Conservation (phyloP, 495 filamentous ascomycete genomes). For the Ramalina intermedia region DNA sequence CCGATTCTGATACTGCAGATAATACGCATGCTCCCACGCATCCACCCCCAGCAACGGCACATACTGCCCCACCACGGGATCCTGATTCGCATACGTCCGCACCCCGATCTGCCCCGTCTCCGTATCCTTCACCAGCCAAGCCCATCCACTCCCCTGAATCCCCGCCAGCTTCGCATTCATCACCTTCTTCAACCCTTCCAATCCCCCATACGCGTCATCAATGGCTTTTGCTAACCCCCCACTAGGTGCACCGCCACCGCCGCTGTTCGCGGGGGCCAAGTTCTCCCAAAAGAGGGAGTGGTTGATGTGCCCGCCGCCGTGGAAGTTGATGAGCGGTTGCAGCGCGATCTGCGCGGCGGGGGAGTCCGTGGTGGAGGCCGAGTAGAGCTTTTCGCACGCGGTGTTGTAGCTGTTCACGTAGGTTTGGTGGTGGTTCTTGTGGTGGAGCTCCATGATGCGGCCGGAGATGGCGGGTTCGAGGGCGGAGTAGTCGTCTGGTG, state of each 20-base stretch:
- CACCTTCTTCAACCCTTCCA: conserved; percentile 59
- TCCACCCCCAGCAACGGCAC: conserved; percentile 82
- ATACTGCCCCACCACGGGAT: conserved; percentile 80
- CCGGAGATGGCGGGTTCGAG: conserved; percentile 91
- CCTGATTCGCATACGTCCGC: conserved; percentile 81
- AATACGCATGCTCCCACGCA: conserved; percentile 90
- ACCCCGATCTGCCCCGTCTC: conserved; percentile 59
- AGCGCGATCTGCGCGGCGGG: conserved; percentile 57
- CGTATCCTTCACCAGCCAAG: conserved; percentile 81
- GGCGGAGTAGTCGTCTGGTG: conserved; percentile 67
- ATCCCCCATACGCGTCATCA: conserved; percentile 60
- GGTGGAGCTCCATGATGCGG: conserved; percentile 92
- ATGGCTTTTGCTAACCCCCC: conserved; percentile 56
- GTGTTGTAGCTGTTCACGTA: conserved; percentile 56
- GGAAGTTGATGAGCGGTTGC: conserved; percentile 86
- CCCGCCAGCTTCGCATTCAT: conserved; percentile 68
- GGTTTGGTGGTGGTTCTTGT: conserved; percentile 57
- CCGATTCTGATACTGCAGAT: conserved; percentile 93
- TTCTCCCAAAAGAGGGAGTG: conserved; percentile 92
- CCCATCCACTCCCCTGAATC: conserved; percentile 92
- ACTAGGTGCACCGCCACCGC: conserved; percentile 63
- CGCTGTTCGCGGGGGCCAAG: conserved; percentile 54
- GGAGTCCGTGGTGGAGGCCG: conserved; percentile 38
- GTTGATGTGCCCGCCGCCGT: conserved; percentile 89
- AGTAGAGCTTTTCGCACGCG: conserved; percentile 41